A percentile compares a stretch with the other conserved stretches of the same genome.
Conservation (phyloP, 2,329 filamentous ascomycete species). For the Clarireedia sp. region DNA sequence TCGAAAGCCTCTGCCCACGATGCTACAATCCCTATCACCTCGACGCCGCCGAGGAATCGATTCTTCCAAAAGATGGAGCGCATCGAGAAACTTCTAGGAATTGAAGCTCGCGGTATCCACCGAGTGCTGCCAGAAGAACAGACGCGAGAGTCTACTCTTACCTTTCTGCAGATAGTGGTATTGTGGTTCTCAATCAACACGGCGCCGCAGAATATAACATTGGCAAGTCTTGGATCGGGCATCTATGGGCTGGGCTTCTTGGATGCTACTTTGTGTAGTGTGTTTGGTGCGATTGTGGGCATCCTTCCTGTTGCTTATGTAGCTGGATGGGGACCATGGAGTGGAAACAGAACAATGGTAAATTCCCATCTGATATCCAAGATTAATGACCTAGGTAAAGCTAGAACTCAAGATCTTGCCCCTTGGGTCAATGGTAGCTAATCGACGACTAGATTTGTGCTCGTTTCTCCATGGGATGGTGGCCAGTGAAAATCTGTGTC, state of each 20-base stretch:
- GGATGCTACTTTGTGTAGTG: slow-evolving; percentile 47
- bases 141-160: slow-evolving; percentile 30
- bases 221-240: slow-evolving; percentile 54
- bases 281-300: slow-evolving; percentile 50
- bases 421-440: neutral
- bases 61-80: slow-evolving; percentile 5
- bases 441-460: slow-evolving; percentile 34
- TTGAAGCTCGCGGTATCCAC: slow-evolving; percentile 51
- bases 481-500: slow-evolving; percentile 55
- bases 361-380: slow-evolving; percentile 3
- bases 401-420: neutral
- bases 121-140: slow-evolving; percentile 48
- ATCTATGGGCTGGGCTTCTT: slow-evolving; percentile 50
- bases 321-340: slow-evolving; percentile 52
- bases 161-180: slow-evolving; percentile 31
- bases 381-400: neutral
- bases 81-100: slow-evolving; percentile 20
- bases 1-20: neutral
- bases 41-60: neutral
- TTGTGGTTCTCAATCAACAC: slow-evolving; percentile 57
- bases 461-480: slow-evolving; percentile 58
- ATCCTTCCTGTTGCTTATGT: slow-evolving; percentile 49
- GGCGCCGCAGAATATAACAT: slow-evolving; percentile 54
- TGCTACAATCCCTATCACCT: neutral
- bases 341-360: slow-evolving; percentile 54